phyloP scores from a whole-genome alignment of 495 filamentous ascomycete species.

The Podospora anserina region DNA sequence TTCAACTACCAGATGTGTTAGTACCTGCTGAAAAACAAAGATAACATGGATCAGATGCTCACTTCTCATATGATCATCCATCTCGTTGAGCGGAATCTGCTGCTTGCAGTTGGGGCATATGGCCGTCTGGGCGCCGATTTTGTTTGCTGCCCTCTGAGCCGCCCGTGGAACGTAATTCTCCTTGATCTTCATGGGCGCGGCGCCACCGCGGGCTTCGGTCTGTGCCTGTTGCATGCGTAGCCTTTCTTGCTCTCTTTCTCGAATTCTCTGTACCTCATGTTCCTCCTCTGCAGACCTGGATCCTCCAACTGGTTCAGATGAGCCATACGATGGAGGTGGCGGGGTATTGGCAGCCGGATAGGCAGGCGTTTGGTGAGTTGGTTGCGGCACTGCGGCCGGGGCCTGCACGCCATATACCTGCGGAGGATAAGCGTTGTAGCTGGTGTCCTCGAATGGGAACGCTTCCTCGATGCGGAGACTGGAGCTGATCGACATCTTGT shows the following conservation, averaged over 20 bases:
- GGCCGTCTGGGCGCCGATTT: conserved; percentile 61
- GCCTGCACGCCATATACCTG: conserved; percentile 32
- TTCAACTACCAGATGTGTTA: conserved; percentile 47
- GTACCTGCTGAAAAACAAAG: neutral
- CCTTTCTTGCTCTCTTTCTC: conserved; percentile 65
- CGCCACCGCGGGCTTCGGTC: conserved; percentile 64
- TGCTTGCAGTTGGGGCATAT: conserved; percentile 94
- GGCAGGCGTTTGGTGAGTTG: conserved; percentile 30
- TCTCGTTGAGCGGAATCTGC: conserved; percentile 77
- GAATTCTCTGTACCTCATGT: conserved; percentile 64
- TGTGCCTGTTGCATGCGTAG: conserved; percentile 73
- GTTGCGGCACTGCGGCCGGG: conserved; percentile 19
- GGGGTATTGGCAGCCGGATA: conserved; percentile 39
- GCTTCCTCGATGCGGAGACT: conserved; percentile 91
- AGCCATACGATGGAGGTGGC: conserved; percentile 35
- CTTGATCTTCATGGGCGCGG: conserved; percentile 86
- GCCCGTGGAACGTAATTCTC: conserved; percentile 88
- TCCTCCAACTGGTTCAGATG: conserved; percentile 29
- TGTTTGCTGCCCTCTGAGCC: conserved; percentile 62
- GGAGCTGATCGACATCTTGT: conserved; percentile 75
- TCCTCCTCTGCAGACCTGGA: conserved; percentile 47
- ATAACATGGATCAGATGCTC: conserved; percentile 24
- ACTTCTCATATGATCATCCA: conserved; percentile 93
- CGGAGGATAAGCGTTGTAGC: conserved; percentile 36
- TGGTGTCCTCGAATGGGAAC: conserved; percentile 72